These are phyloP conservation scores for Pugionium dolabratum DNA, from an alignment of 345 rosid genomes.

Conservation along the genomic window DNA sequence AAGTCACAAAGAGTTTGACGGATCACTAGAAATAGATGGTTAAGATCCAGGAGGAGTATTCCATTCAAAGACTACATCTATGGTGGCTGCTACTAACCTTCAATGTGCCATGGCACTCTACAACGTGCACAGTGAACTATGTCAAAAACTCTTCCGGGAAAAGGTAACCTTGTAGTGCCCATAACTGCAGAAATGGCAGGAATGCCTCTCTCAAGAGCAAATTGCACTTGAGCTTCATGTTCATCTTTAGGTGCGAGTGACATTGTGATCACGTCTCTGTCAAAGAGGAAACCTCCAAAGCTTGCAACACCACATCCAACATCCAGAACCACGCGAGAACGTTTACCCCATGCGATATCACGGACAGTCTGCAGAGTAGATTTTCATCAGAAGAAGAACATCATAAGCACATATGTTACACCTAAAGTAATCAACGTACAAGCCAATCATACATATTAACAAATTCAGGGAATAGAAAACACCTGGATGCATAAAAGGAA, in stretches of 20 bases:
- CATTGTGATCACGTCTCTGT: slow-evolving; percentile 82
- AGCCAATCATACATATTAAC: too few relatives aligned
- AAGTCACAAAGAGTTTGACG: not conserved
- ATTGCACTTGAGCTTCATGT: slow-evolving; percentile 98
- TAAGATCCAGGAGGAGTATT: not conserved
- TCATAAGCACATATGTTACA: slow-evolving; percentile 12
- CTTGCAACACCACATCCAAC: slow-evolving; percentile 99
- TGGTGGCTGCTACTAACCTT: slow-evolving; percentile 54
- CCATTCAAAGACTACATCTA: slow-evolving; percentile 19
- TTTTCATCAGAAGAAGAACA: slow-evolving; percentile 24
- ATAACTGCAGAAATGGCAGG: slow-evolving; percentile 97
- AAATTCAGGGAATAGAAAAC: too few relatives aligned
- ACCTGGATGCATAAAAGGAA: too few relatives aligned
- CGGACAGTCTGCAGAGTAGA: slow-evolving; percentile 65
- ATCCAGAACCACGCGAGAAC: slow-evolving; percentile 79
- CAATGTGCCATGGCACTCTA: slow-evolving; percentile 99
- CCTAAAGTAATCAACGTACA: not conserved
- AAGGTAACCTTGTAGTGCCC: slow-evolving; percentile 96
- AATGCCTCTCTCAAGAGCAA: slow-evolving; percentile 68
- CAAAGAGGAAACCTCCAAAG: slow-evolving; percentile 94
- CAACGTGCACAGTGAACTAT: slow-evolving; percentile 95
- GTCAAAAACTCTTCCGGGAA: slow-evolving; percentile 89
- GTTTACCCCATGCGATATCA: slow-evolving; percentile 83
- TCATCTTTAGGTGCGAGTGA: slow-evolving; percentile 99
- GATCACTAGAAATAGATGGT: not conserved